Evolutionary conservation across 78 protist species (phyloP), one percentile per base, ranked within the genome.

Genomic region (Dictyostelium purpureum): DNA sequence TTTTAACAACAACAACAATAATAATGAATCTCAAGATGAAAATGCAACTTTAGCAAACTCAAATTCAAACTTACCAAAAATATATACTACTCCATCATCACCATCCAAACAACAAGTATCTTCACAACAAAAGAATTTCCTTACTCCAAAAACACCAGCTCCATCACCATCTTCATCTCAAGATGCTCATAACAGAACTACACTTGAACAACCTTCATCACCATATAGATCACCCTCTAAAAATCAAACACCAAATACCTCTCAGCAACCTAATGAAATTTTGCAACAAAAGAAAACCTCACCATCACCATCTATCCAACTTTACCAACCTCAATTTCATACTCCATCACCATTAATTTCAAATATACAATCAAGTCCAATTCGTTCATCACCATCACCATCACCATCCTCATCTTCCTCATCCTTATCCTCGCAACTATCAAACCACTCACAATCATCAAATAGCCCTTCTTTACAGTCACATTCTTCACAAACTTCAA

Each of bases 191-290:
- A 54, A 69, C 45, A 73, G 18, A 78, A 45, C 4, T 37, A 21
- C 11, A 9, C 18, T 63, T n/a, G 67, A 52, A n/a, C 67, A 52
- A 21, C 45, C 63, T 9, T 31, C 81, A 0, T 38, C 79, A 24
- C 54, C 77, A 16, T 47, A 31, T 59, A 69, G n/a, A 33, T 47
- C 88, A 65, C 77, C 54, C n/a, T 69, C 76, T n/a, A 69, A 69
- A 69, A 10, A 28, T 3, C 71, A 63, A 65, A 31, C 45, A 42
- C 77, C 77, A 12, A 45, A 9, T 26, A 12, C 19, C 38, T 70
- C 54, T 6, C 42, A 31, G 6, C 33, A 66, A 56, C 6, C 37
- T 35, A 40, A 59, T 21, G 26, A 57, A 57, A 31, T 33, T 14
- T 12, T 31, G 33, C 66, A n/a, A 57, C 10, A 2, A 2, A 10